Evolutionary conservation across 345 rosid species (phyloP), one percentile per base, ranked within the genome.

Genomic region (Odontarrhena argentea): DNA sequence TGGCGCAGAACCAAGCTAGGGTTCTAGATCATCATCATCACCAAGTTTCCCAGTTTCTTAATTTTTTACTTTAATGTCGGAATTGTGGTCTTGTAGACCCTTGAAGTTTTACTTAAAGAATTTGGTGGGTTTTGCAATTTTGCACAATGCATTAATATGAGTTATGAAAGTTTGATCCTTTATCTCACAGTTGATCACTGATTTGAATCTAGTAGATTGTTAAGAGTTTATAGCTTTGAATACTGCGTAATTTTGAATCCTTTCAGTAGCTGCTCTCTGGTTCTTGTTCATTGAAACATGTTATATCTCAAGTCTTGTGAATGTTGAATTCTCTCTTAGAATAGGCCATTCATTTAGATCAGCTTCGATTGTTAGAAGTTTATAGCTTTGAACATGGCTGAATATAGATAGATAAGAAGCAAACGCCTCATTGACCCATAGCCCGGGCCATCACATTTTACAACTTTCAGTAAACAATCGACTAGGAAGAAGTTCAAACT

Each of bases 1-100:
- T 85, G 90, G 90, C 86, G 86, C 45, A 70, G 85, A n/a, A 81
- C 90, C 76, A 83, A 85, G 79, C 83, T 85, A 2, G 71, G 75
- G 43, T 75, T 71, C 73, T 71, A 73, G 77, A 36, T 2, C 69
- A 28, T 10, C 32, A 4, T 6, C 36, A 32, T 13, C 10, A 70
- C 30, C 59, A 12, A 46, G 6, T 42, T 68, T 28, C 59, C 61
- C 26, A 61, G 58, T 63, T 28, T 47, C 25, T 2, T 53, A 10
- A 4, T 36, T 32, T 9, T 38, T 38, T 1, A 10, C 25, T 44
- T 55, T 8, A 9, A 0, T 50, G 9, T 57, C 36, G 50, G 60
- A 52, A 42, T 10, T 51, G 45, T 50, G 9, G 42, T 32, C 8
- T 32, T 3, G 12, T 32, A 1, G 36, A 51, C 50, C 26, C 47